Evolutionary conservation across 2,329 filamentous ascomycete genomes (phyloP).

Genomic region (Fusarium succisae): DNA sequence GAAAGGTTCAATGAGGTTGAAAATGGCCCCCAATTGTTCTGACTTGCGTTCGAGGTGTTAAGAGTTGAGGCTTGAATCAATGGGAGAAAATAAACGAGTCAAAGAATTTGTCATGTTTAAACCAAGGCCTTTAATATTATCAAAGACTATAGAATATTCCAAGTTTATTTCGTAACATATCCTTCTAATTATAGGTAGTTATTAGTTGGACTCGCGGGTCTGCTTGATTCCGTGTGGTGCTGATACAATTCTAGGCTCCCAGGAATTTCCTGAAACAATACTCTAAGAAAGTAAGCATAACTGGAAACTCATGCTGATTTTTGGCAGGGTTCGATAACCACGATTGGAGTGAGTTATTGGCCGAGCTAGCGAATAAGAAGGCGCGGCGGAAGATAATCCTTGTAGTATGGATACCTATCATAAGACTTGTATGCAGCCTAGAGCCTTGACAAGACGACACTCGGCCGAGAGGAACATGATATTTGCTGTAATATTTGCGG

Average conservation of each 20-base stretch:
- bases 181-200: background rate
- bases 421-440: background rate
- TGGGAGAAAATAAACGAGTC: background rate
- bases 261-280: background rate
- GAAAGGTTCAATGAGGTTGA: background rate
- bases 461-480: background rate
- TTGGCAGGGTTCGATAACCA: background rate
- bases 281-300: background rate
- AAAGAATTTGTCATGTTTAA: background rate
- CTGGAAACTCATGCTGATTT: background rate
- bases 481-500: fast-evolving
- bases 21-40: background rate
- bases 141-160: background rate
- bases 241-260: background rate
- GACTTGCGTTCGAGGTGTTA: background rate
- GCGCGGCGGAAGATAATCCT: background rate
- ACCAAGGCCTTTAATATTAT: no score
- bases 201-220: background rate
- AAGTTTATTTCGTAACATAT: no score
- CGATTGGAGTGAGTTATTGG: background rate
- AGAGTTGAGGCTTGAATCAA: background rate
- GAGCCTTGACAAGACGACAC: background rate
- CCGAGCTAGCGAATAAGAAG: background rate
- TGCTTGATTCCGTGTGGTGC: no score
- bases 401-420: background rate